Conservation (phyloP, 1,284 basidiomycete species). For the Ceratobasidium sp. region DNA sequence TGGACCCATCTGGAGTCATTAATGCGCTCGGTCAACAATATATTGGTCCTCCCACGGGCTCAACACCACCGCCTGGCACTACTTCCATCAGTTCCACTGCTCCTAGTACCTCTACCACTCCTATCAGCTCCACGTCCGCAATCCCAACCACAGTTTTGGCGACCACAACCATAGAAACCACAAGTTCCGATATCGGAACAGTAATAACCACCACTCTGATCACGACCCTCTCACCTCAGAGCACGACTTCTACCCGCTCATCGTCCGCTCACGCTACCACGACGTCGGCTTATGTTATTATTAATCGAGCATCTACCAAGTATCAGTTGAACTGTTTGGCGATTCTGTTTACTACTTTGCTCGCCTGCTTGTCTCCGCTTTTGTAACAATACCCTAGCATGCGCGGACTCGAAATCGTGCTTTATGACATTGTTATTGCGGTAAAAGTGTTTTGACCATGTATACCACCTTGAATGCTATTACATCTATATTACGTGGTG, state of each 20-base stretch:
- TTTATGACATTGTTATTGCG: no score
- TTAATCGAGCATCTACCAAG: conserved; percentile 2
- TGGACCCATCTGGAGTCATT: conserved; percentile 56
- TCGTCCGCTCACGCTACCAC: not conserved
- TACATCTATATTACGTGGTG: no score
- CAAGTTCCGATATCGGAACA: not conserved
- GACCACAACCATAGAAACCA: not conserved
- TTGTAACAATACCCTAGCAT: not conserved
- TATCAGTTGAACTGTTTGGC: no score
- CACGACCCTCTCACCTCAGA: not conserved
- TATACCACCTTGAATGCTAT: no score
- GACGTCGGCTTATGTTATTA: conserved; percentile 30
- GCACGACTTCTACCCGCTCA: not conserved
- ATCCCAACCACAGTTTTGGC: not conserved
- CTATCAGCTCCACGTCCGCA: not conserved
- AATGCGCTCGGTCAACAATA: conserved; percentile 58
- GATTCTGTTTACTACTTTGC: not conserved
- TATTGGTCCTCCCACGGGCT: conserved; percentile 52
- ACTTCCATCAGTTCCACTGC: conserved; percentile 15
- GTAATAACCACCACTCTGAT: not conserved
- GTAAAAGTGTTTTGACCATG: no score
- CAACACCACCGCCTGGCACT: conserved; percentile 1
- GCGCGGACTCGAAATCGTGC: not conserved
- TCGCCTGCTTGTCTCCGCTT: not conserved
- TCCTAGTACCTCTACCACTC: not conserved